Conservation (phyloP, 208 protist genomes). For the Trichomonas tenax region DNA sequence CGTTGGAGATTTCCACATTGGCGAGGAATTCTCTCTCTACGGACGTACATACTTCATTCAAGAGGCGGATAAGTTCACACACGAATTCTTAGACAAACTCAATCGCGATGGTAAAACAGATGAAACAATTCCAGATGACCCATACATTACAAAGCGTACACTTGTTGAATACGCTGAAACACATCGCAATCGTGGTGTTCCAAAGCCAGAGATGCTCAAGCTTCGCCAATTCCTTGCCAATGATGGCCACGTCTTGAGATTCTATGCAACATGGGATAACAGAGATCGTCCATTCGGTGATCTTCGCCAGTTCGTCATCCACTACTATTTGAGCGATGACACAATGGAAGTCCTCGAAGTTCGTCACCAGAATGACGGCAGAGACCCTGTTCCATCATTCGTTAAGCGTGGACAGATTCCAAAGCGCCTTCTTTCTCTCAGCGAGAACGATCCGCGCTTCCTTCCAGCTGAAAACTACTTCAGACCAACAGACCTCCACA, state of each 20-base stretch:
- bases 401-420: conserved; percentile 63
- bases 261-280: conserved; percentile 75
- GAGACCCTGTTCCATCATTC: conserved; percentile 71
- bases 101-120: background rate
- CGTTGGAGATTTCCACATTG: conserved; percentile 65
- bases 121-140: conserved; percentile 20
- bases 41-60: conserved; percentile 66
- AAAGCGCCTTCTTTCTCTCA: conserved; percentile 45
- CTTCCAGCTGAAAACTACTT: conserved; percentile 28
- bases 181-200: conserved; percentile 26
- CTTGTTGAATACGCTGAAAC: conserved; percentile 32
- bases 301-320: conserved; percentile 63
- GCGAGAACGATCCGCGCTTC: conserved; percentile 26
- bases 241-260: conserved; percentile 70
- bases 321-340: conserved; percentile 80
- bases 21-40: conserved; percentile 57
- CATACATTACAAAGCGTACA: background rate
- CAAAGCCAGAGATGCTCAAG: conserved; percentile 30
- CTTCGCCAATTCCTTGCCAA: conserved; percentile 54
- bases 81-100: conserved; percentile 64
- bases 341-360: conserved; percentile 71
- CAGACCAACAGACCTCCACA: conserved; percentile 25
- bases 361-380: conserved; percentile 62
- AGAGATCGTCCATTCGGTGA: conserved; percentile 56
- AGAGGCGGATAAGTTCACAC: conserved; percentile 72